Evolutionary conservation across 768 basidiomycete genomes (phyloP), one percentile per base, ranked within the genome.

Genomic region (Tephrocybe sp.): DNA sequence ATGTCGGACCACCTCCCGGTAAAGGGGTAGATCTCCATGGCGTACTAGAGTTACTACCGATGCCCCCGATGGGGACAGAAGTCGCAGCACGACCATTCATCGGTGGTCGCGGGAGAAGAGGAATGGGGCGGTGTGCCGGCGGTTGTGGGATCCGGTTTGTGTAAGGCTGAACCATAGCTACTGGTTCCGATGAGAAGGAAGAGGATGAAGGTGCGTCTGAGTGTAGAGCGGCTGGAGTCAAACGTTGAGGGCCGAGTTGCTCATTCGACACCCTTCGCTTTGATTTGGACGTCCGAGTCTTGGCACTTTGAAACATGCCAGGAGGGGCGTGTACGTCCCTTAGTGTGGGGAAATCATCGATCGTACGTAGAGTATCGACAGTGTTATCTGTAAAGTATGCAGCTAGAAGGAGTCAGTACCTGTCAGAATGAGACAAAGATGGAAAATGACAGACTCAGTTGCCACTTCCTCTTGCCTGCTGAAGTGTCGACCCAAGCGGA

Each of bases 311-410:
- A 68, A 88, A 90, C 45, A 81, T 66, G 11, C 81, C 84, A 0
- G 83, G 76, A 2, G 89, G 86, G 0, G 90, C 81, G n/a, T 70
- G 65, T 42, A 90, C 71, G 48, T 82, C 80, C 28, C 76, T 73
- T 12, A 91, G 74, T 20, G 67, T 67, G 11, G 75, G 74, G 60
- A 88, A 73, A 55, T 87, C 81, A 55, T 91, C 88, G 45, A 92
- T 81, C 4, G 84, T 86, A 39, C 79, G 76, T 32, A 92, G 74
- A 37, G 82, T 73, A 64, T 89, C 86, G 23, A 90, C 81, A 0
- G 86, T 88, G 3, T 77, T 71, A 57, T 89, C 87, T 24, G 90
- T 88, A 64, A 90, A 92, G 67, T 92, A 92, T 3, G 90, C 88
- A 65, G 87, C 90, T 91, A 50, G 24, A 38, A 45, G 43, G 33